Base-by-base conservation (phyloP, 2,329 filamentous ascomycete species). In the Hirsutella thompsonii region DNA sequence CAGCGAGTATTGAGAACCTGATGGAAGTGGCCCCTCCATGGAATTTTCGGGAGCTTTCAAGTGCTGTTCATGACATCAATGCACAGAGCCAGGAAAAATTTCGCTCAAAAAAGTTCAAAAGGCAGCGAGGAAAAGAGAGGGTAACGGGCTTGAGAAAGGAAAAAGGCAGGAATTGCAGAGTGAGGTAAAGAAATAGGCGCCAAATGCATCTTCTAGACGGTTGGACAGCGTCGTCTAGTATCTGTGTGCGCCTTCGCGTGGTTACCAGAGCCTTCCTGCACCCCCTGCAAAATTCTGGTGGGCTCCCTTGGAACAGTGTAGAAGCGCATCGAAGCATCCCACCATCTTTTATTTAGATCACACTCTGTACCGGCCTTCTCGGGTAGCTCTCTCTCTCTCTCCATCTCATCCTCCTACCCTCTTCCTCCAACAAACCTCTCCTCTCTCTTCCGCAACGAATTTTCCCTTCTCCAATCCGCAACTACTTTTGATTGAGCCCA, bases 271-370 rank as follows among this genome's bases (percentile, higher is more conserved):
- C 44, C 51, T 62, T 62, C 60, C 51, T 41, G 46, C 49, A 50
- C 47, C 53, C 58, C 58, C 56, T 55, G 55, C 50, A 55, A 51
- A 46, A 38, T 54, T 53, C 50, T 49, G 50, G 56, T 59, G 59
- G 61, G 58, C 58, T 59, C 52, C 55, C 52, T 59, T 65, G 57
- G 62, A 66, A 66, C 52, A 57, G 55, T 57, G 55, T 58, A 61
- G 62, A 66, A 66, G 54, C 62, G 47, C 55, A 59, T 66, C 59
- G 62, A 66, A 66, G 36, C 54, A 50, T 56, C 48, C 53, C 54
- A 55, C 43, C 55, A 47, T 50, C 54, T 54, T 54, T 58, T 64
- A 63, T 64, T 61, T 60, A 62, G 58, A 52, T 53, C 47, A 6
- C 11, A 6, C 6, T 26, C 23, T 26, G 11, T n/a, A 26, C 23